Conservation (phyloP, 192 early-diverging fungal species). For the Glomus cerebriforme region DNA sequence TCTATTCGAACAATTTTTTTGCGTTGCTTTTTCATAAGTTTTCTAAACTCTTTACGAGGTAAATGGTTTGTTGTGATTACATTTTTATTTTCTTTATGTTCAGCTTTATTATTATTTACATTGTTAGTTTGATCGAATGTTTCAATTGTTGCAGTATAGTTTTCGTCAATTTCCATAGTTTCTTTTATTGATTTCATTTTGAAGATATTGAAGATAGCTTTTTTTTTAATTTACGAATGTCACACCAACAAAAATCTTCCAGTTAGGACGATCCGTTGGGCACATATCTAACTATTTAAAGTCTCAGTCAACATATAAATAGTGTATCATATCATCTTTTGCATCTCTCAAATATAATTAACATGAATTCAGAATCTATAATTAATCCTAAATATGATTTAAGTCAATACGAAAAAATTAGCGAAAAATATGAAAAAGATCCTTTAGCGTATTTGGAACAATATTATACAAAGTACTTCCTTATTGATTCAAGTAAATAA, state of each 20-base stretch:
- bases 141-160: not conserved
- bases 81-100: not conserved
- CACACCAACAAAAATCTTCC: too few species aligned
- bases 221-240: too few species aligned
- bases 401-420: constrained; percentile 1
- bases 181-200: too few species aligned
- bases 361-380: not conserved
- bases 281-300: too few species aligned
- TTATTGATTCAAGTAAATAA: not conserved
- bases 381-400: constrained; percentile 2
- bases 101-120: not conserved
- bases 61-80: not conserved
- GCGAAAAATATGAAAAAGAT: constrained; percentile 12
- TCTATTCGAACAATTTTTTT: not conserved
- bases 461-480: constrained; percentile 33
- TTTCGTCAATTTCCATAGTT: not conserved
- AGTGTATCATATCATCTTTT: too few species aligned
- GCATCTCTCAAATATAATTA: not conserved
- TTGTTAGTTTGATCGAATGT: not conserved
- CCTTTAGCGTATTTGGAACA: constrained; percentile 24
- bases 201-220: too few species aligned
- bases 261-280: too few species aligned
- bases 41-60: constrained; percentile 1
- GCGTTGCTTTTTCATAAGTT: constrained; percentile 4
- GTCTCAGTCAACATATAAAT: too few species aligned